Conservation (phyloP, 495 filamentous ascomycete genomes). For the Xylaria grammica region DNA sequence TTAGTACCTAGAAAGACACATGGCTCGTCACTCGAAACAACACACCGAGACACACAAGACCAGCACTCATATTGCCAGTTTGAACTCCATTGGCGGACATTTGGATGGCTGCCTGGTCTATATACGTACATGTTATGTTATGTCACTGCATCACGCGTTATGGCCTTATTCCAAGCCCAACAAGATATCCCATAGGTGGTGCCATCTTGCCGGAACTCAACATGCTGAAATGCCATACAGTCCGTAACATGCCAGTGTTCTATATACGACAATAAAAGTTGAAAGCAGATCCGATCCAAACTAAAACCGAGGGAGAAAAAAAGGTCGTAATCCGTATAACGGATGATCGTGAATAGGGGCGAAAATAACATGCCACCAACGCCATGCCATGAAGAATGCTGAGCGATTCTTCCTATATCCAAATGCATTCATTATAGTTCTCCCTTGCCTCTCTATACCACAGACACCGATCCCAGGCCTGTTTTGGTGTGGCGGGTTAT, state of each 20-base stretch:
- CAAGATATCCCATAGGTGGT: neutral
- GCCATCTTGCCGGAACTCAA: neutral
- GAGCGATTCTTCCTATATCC: slow-evolving; percentile 4
- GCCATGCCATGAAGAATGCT: slow-evolving; percentile 22
- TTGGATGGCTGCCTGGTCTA: slow-evolving; percentile 3
- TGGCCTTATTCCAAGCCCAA: neutral
- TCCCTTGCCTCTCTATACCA: slow-evolving; percentile 12
- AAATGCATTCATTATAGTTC: slow-evolving; percentile 4
- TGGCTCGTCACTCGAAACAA: no score
- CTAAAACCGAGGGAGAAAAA: slow-evolving; percentile 5
- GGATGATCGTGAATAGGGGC: neutral
- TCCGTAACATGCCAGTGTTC: neutral
- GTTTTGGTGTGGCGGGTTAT: slow-evolving; percentile 3
- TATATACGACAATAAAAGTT: slow-evolving; percentile 9
- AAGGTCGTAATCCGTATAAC: neutral
- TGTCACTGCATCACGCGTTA: neutral
- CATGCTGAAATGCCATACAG: slow-evolving; percentile 1
- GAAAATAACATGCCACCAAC: slow-evolving; percentile 12
- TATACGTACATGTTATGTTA: slow-evolving; percentile 4
- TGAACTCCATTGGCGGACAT: neutral
- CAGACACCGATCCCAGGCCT: slow-evolving; percentile 29
- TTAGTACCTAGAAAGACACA: no score
- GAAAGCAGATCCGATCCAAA: slow-evolving; percentile 17
- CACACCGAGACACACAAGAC: neutral
- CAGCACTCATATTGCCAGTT: neutral